These are phyloP conservation scores for Neurospora sp. DNA, from an alignment of 495 filamentous ascomycete genomes.

Conservation along the genomic window DNA sequence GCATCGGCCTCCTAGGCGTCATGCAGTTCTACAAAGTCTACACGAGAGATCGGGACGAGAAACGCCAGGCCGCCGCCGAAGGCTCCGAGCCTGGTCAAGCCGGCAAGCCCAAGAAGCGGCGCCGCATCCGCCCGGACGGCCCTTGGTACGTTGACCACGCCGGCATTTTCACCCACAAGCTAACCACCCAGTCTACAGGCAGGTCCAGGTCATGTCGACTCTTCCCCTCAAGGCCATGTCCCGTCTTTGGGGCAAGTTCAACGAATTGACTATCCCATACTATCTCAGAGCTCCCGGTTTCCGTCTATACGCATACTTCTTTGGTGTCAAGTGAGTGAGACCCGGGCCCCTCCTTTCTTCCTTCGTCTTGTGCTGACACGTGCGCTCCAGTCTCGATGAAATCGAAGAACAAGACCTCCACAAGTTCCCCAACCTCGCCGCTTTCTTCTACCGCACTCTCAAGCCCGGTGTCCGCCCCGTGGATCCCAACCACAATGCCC, in stretches of 20 bases:
- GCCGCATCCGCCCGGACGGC: conserved; percentile 69
- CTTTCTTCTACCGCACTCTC: conserved; percentile 93
- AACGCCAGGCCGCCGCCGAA: conserved; percentile 44
- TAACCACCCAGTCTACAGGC: conserved; percentile 40
- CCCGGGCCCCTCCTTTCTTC: not conserved
- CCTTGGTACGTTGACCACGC: conserved; percentile 54
- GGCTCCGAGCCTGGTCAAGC: conserved; percentile 19
- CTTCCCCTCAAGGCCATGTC: conserved; percentile 90
- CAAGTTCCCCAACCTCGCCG: conserved; percentile 80
- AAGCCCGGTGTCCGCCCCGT: conserved; percentile 86
- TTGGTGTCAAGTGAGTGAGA: conserved; percentile 68
- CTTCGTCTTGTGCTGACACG: not conserved
- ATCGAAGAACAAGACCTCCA: conserved; percentile 80
- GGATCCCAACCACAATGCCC: conserved; percentile 64
- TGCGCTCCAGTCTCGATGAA: conserved; percentile 54
- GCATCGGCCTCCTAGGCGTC: conserved; percentile 76
- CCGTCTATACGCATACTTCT: conserved; percentile 81
- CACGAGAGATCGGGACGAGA: conserved; percentile 35
- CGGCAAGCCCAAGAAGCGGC: conserved; percentile 48
- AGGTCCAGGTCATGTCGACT: conserved; percentile 93
- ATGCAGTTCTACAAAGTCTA: conserved; percentile 73
- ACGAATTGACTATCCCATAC: conserved; percentile 84
- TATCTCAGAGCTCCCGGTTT: conserved; percentile 91
- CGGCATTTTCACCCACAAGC: not conserved
- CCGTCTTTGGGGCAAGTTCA: conserved; percentile 88